A percentile compares a stretch with the other conserved stretches of the same genome.
Evolutionary conservation across 148 eudicot genomes (phyloP).

Genomic region (Bassia scoparia): DNA sequence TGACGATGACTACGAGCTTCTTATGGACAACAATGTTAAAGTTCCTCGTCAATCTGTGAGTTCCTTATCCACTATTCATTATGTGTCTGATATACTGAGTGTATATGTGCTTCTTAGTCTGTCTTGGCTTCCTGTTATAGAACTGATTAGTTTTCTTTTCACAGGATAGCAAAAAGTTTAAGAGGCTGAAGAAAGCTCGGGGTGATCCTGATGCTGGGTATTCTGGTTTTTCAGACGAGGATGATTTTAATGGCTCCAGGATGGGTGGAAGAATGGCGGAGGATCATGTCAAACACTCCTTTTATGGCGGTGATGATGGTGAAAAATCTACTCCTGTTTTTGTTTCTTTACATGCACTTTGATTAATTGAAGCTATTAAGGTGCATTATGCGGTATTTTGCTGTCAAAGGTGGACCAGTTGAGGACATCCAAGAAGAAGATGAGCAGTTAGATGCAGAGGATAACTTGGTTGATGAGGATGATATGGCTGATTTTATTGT

Average conservation of each 20-base stretch:
- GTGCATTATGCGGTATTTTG: slow-evolving; percentile 3
- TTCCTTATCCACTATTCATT: not conserved
- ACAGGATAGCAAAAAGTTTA: slow-evolving; percentile 76
- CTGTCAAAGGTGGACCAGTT: slow-evolving; percentile 45
- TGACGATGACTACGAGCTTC: slow-evolving; percentile 87
- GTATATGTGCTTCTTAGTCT: not conserved
- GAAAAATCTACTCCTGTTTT: slow-evolving; percentile 3
- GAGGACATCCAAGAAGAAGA: slow-evolving; percentile 92
- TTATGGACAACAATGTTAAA: slow-evolving; percentile 60
- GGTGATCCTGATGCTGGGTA: slow-evolving; percentile 52
- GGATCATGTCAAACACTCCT: slow-evolving; percentile 57
- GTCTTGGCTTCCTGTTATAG: not conserved
- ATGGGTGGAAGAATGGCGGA: slow-evolving; percentile 55
- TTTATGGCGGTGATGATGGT: slow-evolving; percentile 85
- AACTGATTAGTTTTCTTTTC: slow-evolving; percentile 12
- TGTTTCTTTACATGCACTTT: not conserved
- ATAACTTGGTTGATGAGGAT: slow-evolving; percentile 65
- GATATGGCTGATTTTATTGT: slow-evolving; percentile 97
- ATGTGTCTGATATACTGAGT: not conserved
- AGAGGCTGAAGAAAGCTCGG: slow-evolving; percentile 80
- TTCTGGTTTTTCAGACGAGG: slow-evolving; percentile 72
- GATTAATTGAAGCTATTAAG: not conserved
- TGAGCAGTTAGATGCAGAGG: slow-evolving; percentile 61
- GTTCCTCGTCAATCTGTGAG: slow-evolving; percentile 54
- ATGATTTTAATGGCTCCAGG: slow-evolving; percentile 53